Percentiles rank a stretch among this genome's conserved stretches.
Evolutionary conservation across 371 early-diverging fungal species (phyloP).

Genomic region (Basidiobolus heterosporus): DNA sequence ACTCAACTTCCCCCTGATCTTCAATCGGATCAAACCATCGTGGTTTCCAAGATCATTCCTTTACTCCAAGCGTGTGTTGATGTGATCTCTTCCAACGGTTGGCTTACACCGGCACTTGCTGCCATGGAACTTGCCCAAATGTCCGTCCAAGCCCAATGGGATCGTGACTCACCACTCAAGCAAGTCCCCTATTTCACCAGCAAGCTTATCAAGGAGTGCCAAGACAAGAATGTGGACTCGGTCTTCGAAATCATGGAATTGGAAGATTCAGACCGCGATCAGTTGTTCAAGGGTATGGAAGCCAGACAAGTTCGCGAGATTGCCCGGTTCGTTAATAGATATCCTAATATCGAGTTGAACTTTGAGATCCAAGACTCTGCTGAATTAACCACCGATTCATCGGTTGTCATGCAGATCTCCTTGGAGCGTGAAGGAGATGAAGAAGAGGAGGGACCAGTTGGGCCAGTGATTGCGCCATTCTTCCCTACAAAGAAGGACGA

Average conservation of each 20-base stretch:
- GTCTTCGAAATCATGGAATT: constrained; percentile 90
- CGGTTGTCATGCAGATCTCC: constrained; percentile 41
- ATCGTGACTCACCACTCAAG: constrained; percentile 72
- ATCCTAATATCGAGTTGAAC: constrained; percentile 78
- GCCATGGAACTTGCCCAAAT: constrained; percentile 94
- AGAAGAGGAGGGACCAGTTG: constrained; percentile 41
- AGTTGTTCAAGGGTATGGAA: constrained; percentile 37
- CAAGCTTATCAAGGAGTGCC: constrained; percentile 48
- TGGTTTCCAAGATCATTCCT: constrained; percentile 55
- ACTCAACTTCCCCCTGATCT: constrained; percentile 79
- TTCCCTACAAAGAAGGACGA: constrained; percentile 85
- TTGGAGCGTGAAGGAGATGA: constrained; percentile 68
- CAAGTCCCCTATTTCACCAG: constrained; percentile 77
- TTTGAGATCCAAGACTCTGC: constrained; percentile 47
- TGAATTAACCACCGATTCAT: constrained; percentile 33
- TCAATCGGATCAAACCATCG: constrained; percentile 63
- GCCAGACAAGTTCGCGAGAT: constrained; percentile 57
- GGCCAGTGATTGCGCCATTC: constrained; percentile 76
- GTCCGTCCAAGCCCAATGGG: constrained; percentile 94
- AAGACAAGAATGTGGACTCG: constrained; percentile 46
- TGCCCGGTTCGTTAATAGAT: constrained; percentile 77
- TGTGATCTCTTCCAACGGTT: constrained; percentile 81
- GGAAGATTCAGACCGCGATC: constrained; percentile 72
- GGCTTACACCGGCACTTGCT: constrained; percentile 76
- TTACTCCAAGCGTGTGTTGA: constrained; percentile 89